Percentiles rank a stretch among this genome's conserved stretches.
These are phyloP conservation scores for Mycena kentingensis DNA, from an alignment of 768 basidiomycete species.

Conservation along the genomic window DNA sequence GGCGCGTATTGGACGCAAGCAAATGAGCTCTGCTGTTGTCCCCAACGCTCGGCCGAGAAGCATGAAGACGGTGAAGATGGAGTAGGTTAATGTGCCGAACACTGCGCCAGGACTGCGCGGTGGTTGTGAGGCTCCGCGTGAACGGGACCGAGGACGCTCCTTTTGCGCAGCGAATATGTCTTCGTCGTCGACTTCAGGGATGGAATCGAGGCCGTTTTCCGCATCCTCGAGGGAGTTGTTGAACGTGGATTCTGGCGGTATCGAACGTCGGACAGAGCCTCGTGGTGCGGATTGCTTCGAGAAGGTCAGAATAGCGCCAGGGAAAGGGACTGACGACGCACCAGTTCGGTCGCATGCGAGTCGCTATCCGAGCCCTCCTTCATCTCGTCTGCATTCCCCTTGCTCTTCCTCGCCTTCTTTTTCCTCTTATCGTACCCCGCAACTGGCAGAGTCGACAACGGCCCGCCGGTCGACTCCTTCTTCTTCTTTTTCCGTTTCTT, in stretches of 20 bases:
- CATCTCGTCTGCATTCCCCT: constrained; percentile 52
- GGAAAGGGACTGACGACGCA: constrained; percentile 21
- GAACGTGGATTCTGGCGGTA: constrained; percentile 21
- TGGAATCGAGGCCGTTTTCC: constrained; percentile 60
- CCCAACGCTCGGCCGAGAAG: constrained; percentile 53
- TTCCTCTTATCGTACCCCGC: constrained; percentile 63
- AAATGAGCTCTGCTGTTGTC: constrained; percentile 45
- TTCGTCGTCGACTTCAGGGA: constrained; percentile 66
- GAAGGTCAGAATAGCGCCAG: constrained; percentile 9
- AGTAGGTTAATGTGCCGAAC: constrained; percentile 43
- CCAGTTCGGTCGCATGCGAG: constrained; percentile 36
- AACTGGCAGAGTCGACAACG: constrained; percentile 67
- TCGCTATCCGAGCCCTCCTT: constrained; percentile 49
- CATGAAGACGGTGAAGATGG: constrained; percentile 39
- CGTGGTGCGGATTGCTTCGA: constrained; percentile 36
- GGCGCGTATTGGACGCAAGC: constrained; percentile 51
- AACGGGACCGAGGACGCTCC: constrained; percentile 26
- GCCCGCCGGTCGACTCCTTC: constrained; percentile 53
- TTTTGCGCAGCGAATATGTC: constrained; percentile 25
- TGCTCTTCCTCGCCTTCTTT: constrained; percentile 54
- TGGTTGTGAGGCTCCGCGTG: constrained; percentile 31
- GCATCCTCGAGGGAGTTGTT: constrained; percentile 46
- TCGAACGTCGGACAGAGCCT: constrained; percentile 33
- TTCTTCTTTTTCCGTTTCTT: constrained; percentile 58
- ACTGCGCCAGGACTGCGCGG: constrained; percentile 37